Base-by-base conservation (phyloP, 306 rosid genomes). In the Quercus rubra region DNA sequence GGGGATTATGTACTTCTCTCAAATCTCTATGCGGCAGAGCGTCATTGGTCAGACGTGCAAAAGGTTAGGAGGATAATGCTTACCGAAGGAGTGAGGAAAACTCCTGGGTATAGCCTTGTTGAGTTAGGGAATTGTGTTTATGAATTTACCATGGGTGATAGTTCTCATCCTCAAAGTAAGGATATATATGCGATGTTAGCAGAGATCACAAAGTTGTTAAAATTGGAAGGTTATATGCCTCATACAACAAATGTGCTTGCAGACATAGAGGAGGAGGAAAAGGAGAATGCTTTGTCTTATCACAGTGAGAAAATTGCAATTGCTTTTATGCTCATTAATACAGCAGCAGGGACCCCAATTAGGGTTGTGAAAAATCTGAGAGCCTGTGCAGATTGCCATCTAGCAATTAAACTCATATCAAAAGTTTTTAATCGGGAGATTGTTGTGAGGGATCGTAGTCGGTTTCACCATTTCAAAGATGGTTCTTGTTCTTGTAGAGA, bases 1-100 rank as follows among this genome's bases (percentile, higher is more conserved):
- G 91, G 89, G 55, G 91, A 88, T 75, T 86, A 88, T 71, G 91
- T 88, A 57, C 91, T 88, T 67, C 88, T 88, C 72, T 88, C 91
- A 30, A 88, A 88, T 79, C 88, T 88, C 12, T 88, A 88, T 68
- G 91, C 91, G 18, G 80, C 89, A 3, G 89, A 84, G 70, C 82
- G 55, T 1, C 89, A 83, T 54, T 88, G 91, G 91, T 81, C 89
- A 2, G 91, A 88, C 55, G 88, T 86, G 31, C 91, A 84, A 21
- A 52, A 8, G 11, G 81, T 83, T 49, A 83, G 91, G 81, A 83
- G 85, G 70, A 76, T 88, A 55, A 88, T 88, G 91, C 69, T 86
- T 12, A 41, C 73, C 23, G 84, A 88, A 41, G 91, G 91, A n/a
- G 91, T 88, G 13, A 79, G 55, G 83, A 88, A 88, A 79, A 88